Evolutionary conservation across 441 rosid genomes (phyloP), one percentile per base, ranked within the genome.

Genomic region (Pelargonium cotyledonis): DNA sequence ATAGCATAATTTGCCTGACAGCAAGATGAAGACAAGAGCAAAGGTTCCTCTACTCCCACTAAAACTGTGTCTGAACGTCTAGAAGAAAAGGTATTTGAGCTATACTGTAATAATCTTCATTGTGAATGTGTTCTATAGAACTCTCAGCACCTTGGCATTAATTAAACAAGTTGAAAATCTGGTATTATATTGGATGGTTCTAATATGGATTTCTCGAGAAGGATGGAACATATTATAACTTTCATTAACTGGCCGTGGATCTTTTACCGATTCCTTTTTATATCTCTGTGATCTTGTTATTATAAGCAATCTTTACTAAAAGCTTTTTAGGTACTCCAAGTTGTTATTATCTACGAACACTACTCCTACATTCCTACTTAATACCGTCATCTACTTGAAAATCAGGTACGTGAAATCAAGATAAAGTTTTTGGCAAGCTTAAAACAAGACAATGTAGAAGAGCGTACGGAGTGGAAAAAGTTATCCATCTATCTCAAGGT

Each of bases 391-490:
- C 41, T 51, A 55, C 65, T 68, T 73, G 60, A 53, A 60, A 70
- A 75, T 73, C 80, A 95, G 99, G 83, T 95, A 79, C 88, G 97
- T 65, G 92, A 90, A 77, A 84, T 90, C 47, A 95, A 95, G 83
- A 79, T 92, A 46, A 90, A 85, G 72, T 84, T 92, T 66, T 77
- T 95, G 65, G 90, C 84, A 73, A 85, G 85, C 80, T 75, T 92
- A 46, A 90, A 89, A 74, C 96, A 83, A 74, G 97, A 78, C 29
- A 83, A 79, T 64, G 93, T 88, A 68, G 96, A 89, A 78, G 97
- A 87, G 60, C 71, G 76, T 43, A 74, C 88, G 15, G 99, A 95
- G 70, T 92, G 99, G 99, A 85, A 79, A 77, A 84, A 82, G 53
- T 72, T 95, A 74, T 79, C 90, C 26, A 66, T 67, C 58, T 82